Evolutionary conservation across 352 stramenopile species (phyloP).

Genomic region (Phytophthora rubi): DNA sequence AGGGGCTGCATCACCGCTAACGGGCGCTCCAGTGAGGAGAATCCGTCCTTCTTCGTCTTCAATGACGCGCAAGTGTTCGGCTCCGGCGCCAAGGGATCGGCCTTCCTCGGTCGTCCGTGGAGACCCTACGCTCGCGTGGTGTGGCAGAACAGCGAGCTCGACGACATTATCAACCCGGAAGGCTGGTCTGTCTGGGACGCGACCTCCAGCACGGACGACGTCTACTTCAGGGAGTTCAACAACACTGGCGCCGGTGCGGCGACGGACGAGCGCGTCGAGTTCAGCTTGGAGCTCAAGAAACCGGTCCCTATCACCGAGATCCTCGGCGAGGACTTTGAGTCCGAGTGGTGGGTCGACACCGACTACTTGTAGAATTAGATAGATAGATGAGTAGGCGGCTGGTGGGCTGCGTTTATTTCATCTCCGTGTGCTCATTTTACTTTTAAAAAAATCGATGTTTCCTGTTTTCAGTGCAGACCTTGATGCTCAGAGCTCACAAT

Average conservation of each 20-base stretch:
- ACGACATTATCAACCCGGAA: slow-evolving; percentile 14
- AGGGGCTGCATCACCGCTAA: slow-evolving; percentile 30
- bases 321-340: slow-evolving; percentile 10
- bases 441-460: too few species aligned
- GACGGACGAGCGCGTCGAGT: slow-evolving; percentile 19
- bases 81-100: slow-evolving; percentile 7
- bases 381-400: too few species aligned
- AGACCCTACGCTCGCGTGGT: slow-evolving; percentile 21
- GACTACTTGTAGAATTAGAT: slow-evolving; percentile 2
- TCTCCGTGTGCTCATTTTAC: too few species aligned
- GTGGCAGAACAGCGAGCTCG: slow-evolving; percentile 26
- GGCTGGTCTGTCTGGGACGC: slow-evolving; percentile 24
- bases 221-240: slow-evolving; percentile 27
- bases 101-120: slow-evolving; percentile 27
- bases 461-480: too few species aligned
- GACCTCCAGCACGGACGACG: slow-evolving; percentile 10
- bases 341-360: slow-evolving; percentile 14
- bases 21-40: slow-evolving; percentile 11
- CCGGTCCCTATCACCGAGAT: slow-evolving; percentile 7
- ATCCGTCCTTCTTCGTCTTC: slow-evolving; percentile 30
- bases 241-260: slow-evolving; percentile 20
- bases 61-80: slow-evolving; percentile 19
- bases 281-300: slow-evolving; percentile 3
- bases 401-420: too few species aligned
- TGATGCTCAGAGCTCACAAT: too few species aligned